A percentile compares a stretch with the other conserved stretches of the same genome.
Evolutionary conservation across 1,284 basidiomycete species (phyloP).

Genomic region (Puccinia triticina): DNA sequence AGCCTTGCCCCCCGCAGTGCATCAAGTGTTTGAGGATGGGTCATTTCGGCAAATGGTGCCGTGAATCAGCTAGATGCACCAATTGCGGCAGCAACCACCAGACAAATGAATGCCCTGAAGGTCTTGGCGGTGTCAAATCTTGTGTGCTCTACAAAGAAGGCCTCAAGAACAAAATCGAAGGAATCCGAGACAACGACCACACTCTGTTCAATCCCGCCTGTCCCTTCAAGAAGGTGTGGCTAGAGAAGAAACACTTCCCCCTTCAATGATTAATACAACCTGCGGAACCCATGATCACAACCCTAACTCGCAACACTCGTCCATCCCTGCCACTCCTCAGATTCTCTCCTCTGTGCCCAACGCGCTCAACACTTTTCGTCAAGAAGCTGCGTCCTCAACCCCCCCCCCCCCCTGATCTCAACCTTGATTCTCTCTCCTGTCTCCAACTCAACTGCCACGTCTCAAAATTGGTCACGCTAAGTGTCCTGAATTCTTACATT

Average conservation of each 20-base stretch:
- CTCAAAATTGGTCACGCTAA: not conserved
- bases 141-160: constrained; percentile 3
- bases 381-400: not conserved
- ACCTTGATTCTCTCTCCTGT: not conserved
- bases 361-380: no score
- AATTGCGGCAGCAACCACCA: constrained; percentile 7
- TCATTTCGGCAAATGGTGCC: constrained; percentile 11
- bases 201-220: not conserved
- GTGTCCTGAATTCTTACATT: not conserved
- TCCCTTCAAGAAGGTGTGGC: not conserved
- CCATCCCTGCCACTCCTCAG: no score
- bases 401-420: no score
- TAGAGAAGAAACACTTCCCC: not conserved
- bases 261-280: not conserved
- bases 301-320: no score
- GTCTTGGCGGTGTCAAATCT: not conserved
- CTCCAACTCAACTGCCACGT: no score
- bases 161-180: not conserved
- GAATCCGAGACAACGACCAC: not conserved
- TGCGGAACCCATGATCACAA: not conserved
- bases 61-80: not conserved
- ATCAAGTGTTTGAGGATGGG: not conserved
- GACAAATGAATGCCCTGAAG: constrained; percentile 9
- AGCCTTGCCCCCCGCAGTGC: not conserved
- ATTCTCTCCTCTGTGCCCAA: no score